Base-by-base conservation (phyloP, 2,329 filamentous ascomycete genomes). In the Aureobasidium sp. region DNA sequence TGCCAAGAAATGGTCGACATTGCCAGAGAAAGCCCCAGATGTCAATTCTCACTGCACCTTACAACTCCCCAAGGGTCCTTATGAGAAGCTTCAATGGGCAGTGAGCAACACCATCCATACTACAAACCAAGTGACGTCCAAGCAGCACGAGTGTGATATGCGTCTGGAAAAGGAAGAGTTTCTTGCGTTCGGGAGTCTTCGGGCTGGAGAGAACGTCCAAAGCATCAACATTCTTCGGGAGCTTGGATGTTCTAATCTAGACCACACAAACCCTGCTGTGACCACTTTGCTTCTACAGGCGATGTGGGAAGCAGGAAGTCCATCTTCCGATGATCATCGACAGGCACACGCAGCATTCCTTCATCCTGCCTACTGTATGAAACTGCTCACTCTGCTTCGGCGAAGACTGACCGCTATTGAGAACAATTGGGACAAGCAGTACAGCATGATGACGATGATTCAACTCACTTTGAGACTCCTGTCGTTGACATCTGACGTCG, bases 381-480 rank as follows among this genome's bases (percentile, higher is more conserved):
- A 71, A 6, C 69, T 89, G 0, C 48, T 79, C 0, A 70, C 79
- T 0, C 78, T 83, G 39, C 67, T 89, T 0, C 65, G 73, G 1
- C 62, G 69, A n/a, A 77, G 78, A 1, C 61, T 88, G 0, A 67
- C 73, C 0, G 67, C 69, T 0, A 79, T 89, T 8, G 67, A 70
- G 0, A 69, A 73, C 0, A 88, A 84, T 48, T 87, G 84, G 81
- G 77, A 84, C 0, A 85, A 89, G 63, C 74, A 72, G 0, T 70
- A 82, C 57, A 76, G 78, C 14, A 87, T 89, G 83, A 79, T 83
- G 5, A 75, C 80, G 0, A 59, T 87, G 1, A 76, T 87, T 5
- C 81, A 77, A 0, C 65, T 88, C 0, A 13, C n/a, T 49, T 37
- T 53, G 3, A 29, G 64, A 21, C 21, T 70, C 0, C 45, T 71